These are phyloP conservation scores for Rutstroemia sp. DNA, from an alignment of 2,329 filamentous ascomycete genomes.

Conservation along the genomic window DNA sequence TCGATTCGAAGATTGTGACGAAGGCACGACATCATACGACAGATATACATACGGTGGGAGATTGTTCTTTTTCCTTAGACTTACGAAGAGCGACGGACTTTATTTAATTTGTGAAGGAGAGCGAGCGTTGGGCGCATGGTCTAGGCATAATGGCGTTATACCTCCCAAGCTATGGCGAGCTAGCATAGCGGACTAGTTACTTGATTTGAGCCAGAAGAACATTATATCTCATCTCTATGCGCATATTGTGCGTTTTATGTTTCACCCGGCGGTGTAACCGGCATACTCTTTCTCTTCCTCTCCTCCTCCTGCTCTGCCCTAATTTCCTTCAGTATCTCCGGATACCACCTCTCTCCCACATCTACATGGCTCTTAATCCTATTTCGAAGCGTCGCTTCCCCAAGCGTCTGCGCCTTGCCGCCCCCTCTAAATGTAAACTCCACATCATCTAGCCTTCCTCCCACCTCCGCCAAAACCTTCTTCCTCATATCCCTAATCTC, in stretches of 20 bases:
- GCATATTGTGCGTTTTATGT: neutral
- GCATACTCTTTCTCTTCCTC: slow-evolving; percentile 20
- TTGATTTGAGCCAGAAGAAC: slow-evolving; percentile 3
- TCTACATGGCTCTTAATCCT: slow-evolving; percentile 81
- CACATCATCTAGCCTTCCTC: slow-evolving; percentile 60
- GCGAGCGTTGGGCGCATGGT: slow-evolving; percentile 22
- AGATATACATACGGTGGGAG: neutral
- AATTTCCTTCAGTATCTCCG: slow-evolving; percentile 47
- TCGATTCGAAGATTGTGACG: neutral
- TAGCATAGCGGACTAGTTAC: slow-evolving; percentile 2
- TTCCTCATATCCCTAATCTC: slow-evolving; percentile 55
- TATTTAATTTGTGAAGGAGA: slow-evolving; percentile 3
- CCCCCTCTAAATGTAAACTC: slow-evolving; percentile 77
- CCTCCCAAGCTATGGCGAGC: neutral
- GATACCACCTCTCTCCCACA: slow-evolving; percentile 76
- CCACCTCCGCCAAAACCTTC: slow-evolving; percentile 48
- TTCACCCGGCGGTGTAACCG: slow-evolving; percentile 3
- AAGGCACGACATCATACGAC: slow-evolving; percentile 6
- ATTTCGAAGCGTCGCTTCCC: slow-evolving; percentile 80
- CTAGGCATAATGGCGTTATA: slow-evolving; percentile 13
- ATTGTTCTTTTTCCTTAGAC: neutral
- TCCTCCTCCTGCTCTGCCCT: slow-evolving; percentile 48
- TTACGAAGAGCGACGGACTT: slow-evolving; percentile 1
- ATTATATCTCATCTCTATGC: neutral
- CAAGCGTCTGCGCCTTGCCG: slow-evolving; percentile 56